Evolutionary conservation across 1,284 basidiomycete genomes (phyloP), one percentile per base, ranked within the genome.

Genomic region (Irpex lacteus): DNA sequence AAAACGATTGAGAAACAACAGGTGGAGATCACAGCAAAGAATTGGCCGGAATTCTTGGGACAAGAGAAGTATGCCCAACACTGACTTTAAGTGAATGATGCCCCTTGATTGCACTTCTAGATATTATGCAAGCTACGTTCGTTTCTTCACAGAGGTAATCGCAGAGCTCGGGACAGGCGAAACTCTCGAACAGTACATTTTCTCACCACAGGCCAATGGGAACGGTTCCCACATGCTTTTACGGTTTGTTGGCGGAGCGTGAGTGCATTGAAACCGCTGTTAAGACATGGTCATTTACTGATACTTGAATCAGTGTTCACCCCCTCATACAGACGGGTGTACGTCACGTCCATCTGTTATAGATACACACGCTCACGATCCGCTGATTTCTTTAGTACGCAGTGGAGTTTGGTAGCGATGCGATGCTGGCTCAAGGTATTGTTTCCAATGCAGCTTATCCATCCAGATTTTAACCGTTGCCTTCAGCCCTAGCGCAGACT

Each of bases 301-400:
- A 52, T 18, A 15, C 5, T 52, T 21, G 38, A 7, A 34, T 18
- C 65, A 86, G 84, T 3, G 61, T 83, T 3, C 84, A 92, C 73
- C 87, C 88, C 0, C 76, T 88, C 60, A 90, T 92, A 52, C 86
- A 89, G 69, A 74, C 84, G 37, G 89, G 89, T 49, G 85, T 88
- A 72, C 63, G 82, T 77, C 40, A 15, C 44, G 36, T 38, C 18
- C 18, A 11, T 11, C 5, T 4, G 32, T 13, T 38, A 19, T 36
- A 26, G 21, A 6, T 52, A 55, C 37, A 55, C 7, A 44, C 7
- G 19, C 54, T 59, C 2, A 59, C 15, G 19, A 49, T 26, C 26
- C 26, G 4, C 26, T 26, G 2, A 3, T 26, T 26, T 3, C 26
- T 26, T 26, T 26, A 87, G 79, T 87, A 87, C 66, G 88, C 83